Evolutionary conservation across 2,329 filamentous ascomycete species (phyloP), one percentile per base, ranked within the genome.

Genomic region (Colletotrichum camelliae): DNA sequence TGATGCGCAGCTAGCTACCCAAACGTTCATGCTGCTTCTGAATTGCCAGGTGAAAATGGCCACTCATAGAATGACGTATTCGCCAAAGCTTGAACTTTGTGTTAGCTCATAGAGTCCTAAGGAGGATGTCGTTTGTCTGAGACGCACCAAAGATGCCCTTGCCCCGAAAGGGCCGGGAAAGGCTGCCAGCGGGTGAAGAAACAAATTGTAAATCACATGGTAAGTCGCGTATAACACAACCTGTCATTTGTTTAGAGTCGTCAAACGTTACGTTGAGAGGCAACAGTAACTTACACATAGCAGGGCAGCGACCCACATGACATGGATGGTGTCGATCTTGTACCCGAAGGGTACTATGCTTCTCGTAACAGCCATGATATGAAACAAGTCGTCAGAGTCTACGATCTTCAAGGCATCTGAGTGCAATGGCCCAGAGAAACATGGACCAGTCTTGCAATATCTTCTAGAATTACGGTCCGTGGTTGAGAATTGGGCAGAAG

Each of bases 11-110:
- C 2, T 16, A 29, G 13, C 15, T 58, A 58, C 55, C 55, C 8
- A 74, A 65, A 29, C 61, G 72, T 35, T 69, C 39, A 57, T 78
- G 77, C 6, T 62, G 55, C 15, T 87, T 3, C 48, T 78, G n/a
- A 80, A 85, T 77, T 77, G 80, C 2, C 37, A 66, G 7, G 68
- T 78, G 62, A 78, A 80, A 57, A 2, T 29, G 1, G 79, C 79
- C 31, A 7, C 75, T 4, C 78, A 82, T 6, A 77, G 84, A 65
- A 58, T 85, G 15, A 27, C 70, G 2, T 81, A 84, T 5, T 4
- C 86, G 85, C 2, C 86, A 88, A 66, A 78, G 60, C 3, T 86
- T 58, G 13, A 24, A 16, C 21, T 58, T 5, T 4, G 24, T 58
- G 10, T 52, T 9, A 58, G 27, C 24, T 29, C 5, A 58, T 27